A percentile compares a stretch with the other conserved stretches of the same genome.
Evolutionary conservation across 169 alveolate genomes (phyloP).

Genomic region (Perkinsus marinus): DNA sequence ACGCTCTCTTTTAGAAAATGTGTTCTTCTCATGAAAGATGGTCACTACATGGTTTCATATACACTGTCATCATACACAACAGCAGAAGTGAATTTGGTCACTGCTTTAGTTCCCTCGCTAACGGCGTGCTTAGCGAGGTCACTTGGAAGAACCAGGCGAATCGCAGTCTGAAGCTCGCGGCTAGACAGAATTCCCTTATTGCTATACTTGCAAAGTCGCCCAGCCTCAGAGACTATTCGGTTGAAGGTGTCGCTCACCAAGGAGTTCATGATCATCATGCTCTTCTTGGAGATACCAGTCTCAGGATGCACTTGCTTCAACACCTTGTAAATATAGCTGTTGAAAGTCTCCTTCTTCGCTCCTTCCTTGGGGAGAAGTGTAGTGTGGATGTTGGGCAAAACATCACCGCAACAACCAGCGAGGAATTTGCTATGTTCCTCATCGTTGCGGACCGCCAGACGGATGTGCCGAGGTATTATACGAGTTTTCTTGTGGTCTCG

Average conservation of each 20-base stretch:
- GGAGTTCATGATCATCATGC: constrained; percentile 98
- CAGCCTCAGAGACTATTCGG: constrained; percentile 88
- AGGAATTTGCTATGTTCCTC: constrained; percentile 92
- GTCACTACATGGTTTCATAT: too few relatives aligned
- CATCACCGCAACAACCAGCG: constrained; percentile 95
- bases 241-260: constrained; percentile 91
- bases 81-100: constrained; percentile 80
- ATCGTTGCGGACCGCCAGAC: constrained; percentile 91
- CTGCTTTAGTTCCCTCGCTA: constrained; percentile 99
- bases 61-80: not conserved
- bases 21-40: too few relatives aligned
- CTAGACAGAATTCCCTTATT: constrained; percentile 92
- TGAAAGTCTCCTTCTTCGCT: constrained; percentile 93
- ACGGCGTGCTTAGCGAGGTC: constrained; percentile 99
- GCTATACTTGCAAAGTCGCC: constrained; percentile 87
- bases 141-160: constrained; percentile 94
- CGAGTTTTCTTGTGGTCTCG: constrained; percentile 89
- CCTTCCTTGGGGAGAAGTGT: constrained; percentile 81
- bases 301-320: constrained; percentile 96
- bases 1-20: too few relatives aligned
- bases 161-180: constrained; percentile 97
- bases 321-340: constrained; percentile 95
- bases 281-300: constrained; percentile 91
- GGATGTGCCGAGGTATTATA: constrained; percentile 92
- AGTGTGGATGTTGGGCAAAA: constrained; percentile 88